Evolutionary conservation across 2,329 filamentous ascomycete species (phyloP), one percentile per base, ranked within the genome.

Genomic region (Colletotrichum coccodes): DNA sequence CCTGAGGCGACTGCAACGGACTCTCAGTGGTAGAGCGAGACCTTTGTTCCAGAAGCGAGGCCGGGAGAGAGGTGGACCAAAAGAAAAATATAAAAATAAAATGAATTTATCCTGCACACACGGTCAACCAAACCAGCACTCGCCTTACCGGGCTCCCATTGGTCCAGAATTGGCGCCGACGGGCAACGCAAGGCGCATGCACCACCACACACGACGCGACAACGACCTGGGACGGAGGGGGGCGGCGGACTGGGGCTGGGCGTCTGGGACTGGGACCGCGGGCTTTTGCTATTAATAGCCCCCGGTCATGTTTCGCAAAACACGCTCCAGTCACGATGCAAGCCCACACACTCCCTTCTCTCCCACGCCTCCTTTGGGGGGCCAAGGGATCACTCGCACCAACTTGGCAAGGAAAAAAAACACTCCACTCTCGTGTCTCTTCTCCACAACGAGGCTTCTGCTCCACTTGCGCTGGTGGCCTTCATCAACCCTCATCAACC

Each of bases 231-330:
- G 49, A 53, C 26, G 47, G 28, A 18, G 42, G 38, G 32, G 16
- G 23, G 9, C n/a, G n/a, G n/a, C n/a, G n/a, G n/a, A n/a, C n/a
- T n/a, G n/a, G n/a, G n/a, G n/a, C n/a, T n/a, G n/a, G n/a, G n/a
- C n/a, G n/a, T n/a, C n/a, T n/a, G n/a, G 11, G 32, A 36, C 21
- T 42, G 58, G 44, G 36, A 59, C 56, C 42, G 56, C 40, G n/a
- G 56, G 18, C 56, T 46, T 46, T 58, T 62, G 42, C 67, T 70
- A 70, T 70, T 70, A 70, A 70, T 70, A 70, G 63, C 30, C 67
- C 63, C 67, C 30, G 57, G 52, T 52, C 57, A 53, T 54, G 63
- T 68, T 70, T 70, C 63, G 57, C 57, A 70, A 61, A 67, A 53
- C 64, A 68, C 40, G 42, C 34, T 68, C 67, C 56, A 70, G 62